Evolutionary conservation across 208 protist genomes (phyloP), one percentile per base, ranked within the genome.

Genomic region (Crithidia expoeki): DNA sequence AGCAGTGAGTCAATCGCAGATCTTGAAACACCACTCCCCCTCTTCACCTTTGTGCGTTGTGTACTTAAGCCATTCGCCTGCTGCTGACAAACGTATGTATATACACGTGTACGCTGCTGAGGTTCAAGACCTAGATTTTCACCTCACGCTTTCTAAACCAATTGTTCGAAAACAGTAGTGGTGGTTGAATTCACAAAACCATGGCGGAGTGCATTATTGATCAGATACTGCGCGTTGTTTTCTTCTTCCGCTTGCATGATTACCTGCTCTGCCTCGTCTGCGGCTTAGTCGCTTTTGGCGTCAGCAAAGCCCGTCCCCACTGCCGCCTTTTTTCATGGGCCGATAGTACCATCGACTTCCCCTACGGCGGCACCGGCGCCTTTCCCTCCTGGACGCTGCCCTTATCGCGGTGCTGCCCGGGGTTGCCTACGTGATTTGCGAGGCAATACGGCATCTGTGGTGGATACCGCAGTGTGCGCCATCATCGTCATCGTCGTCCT

Each of bases 341-440:
- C 0, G 87, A 93, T 51, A 19, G 57, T 0, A 73, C 61, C 32
- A 88, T 93, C 50, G 25, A 28, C 51, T 66, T 80, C 44, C 64
- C 83, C 0, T 84, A 78, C 72, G 66, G 44, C 19, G 67, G 36
- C 6, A 6, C 27, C 1, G 67, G 59, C 19, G 84, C 81, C 0
- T 88, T 93, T 58, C 84, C 87, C 0, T 70, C 64, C 4, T 93
- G 82, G 81, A 80, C 81, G 30, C 49, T 93, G 42, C 38, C 57
- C 28, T 71, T 30, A 87, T 89, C 55, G 38, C 74, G 32, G 38
- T 87, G 42, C 4, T 87, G 3, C 79, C 81, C 0, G 62, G 5
- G 21, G 19, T 87, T 4, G 52, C 78, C 30, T 88, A 85, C 75
- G 62, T 78, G 2, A 16, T 60, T 5, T 64, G 66, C 4, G 85